Conservation (phyloP, 768 basidiomycete genomes). For the Hysterangium stoloniferum region DNA sequence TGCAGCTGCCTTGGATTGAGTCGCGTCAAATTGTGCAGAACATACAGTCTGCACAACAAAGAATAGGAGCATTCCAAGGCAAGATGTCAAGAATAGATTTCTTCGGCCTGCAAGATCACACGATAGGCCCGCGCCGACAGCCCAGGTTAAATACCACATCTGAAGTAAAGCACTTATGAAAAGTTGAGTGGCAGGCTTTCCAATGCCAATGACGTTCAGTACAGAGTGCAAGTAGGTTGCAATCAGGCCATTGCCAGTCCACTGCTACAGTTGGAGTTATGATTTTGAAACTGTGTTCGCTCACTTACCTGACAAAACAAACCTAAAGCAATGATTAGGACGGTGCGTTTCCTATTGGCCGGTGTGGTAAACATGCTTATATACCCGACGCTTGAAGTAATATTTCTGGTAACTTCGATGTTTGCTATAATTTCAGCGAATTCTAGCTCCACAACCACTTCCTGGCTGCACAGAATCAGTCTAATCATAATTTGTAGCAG, state of each 20-base stretch:
- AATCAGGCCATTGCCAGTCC: conserved; percentile 47
- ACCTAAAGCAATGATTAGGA: conserved; percentile 67
- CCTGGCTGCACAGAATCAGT: conserved; percentile 25
- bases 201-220: conserved; percentile 19
- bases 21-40: conserved; percentile 13
- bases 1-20: conserved; percentile 19
- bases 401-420: conserved; percentile 37
- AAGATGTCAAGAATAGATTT: conserved; percentile 19
- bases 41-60: conserved; percentile 20
- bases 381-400: conserved; percentile 56
- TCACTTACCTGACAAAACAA: conserved; percentile 84
- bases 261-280: too few relatives aligned
- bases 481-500: background rate
- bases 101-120: conserved; percentile 24
- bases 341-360: conserved; percentile 71
- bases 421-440: conserved; percentile 60
- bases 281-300: too few relatives aligned
- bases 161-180: conserved; percentile 14
- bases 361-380: conserved; percentile 54
- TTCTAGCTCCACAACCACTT: conserved; percentile 53
- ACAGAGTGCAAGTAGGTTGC: conserved; percentile 15
- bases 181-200: conserved; percentile 6
- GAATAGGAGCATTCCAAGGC: conserved; percentile 23
- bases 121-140: conserved; percentile 22
- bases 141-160: conserved; percentile 24